Evolutionary conservation across 2,329 filamentous ascomycete genomes (phyloP), one percentile per base, ranked within the genome.

Genomic region (Ilyonectria destructans): DNA sequence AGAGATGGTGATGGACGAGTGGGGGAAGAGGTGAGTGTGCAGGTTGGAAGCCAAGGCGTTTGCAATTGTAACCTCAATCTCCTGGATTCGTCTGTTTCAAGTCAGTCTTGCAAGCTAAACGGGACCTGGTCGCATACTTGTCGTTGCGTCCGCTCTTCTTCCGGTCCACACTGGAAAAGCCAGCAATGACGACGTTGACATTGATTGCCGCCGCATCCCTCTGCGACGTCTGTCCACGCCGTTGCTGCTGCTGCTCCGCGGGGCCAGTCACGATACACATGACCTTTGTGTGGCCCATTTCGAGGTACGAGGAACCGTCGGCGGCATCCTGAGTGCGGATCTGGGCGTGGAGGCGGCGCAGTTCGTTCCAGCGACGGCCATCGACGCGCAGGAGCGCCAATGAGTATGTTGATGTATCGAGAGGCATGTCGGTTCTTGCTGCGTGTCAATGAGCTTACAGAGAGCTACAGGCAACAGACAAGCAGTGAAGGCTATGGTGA

Each of bases 281-380:
- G 74, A 99, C 92, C 80, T 97, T 96, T 23, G 96, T 99, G 83
- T 98, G 97, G 76, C 96, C 96, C 92, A 97, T 97, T 80, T 97
- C 94, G 67, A 98, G 90, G 82, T 97, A 97, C 69, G 92, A 94
- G 51, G 93, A 97, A 40, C 96, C 96, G 76, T 98, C 96, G 62
- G 95, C 95, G 57, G 95, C 92, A 68, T 95, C 92, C 82, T 98
- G 96, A 1, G 95, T 98, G 69, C 92, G 93, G 78, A 99, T 95
- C 82, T 97, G 93, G 55, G 93, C 96, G 78, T 94, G 91, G 58
- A 97, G 88, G 8, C 94, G 91, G 31, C 96, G 94, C 45, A 99
- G 89, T 82, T 99, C 96, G 84, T 99, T 98, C 96, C 96, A 99
- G 75, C 96, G 91, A 69, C 96, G 91, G 69, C 93, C 93, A 78